Evolutionary conservation across 1,139 yeast species (phyloP).

Genomic region (Sugiyamaella grinbergsii): DNA sequence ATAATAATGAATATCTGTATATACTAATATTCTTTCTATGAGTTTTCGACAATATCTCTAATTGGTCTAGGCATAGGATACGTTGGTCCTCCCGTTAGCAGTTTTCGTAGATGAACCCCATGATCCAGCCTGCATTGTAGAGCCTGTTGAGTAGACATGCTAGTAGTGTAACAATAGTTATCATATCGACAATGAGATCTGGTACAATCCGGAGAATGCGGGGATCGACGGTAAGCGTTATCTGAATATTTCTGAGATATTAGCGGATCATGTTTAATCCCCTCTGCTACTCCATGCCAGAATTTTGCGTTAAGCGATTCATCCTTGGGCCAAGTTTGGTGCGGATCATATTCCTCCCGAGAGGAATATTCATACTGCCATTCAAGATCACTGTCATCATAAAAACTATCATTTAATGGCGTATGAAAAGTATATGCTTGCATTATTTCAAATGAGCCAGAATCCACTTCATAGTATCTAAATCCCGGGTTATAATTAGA

Average conservation of each 20-base stretch:
- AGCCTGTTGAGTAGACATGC: conserved; percentile 37
- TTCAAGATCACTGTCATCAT: conserved; percentile 31
- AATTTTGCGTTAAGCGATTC: conserved; percentile 38
- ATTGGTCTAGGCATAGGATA: conserved; percentile 38
- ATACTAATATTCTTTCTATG: conserved; percentile 1
- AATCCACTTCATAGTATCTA: conserved; percentile 71
- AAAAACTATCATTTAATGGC: conserved; percentile 46
- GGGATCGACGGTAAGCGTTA: conserved; percentile 55
- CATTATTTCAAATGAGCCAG: conserved; percentile 61
- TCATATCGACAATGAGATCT: conserved; percentile 33
- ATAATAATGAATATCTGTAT: conserved; percentile 3
- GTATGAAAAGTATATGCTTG: conserved; percentile 59
- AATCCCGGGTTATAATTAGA: conserved; percentile 64
- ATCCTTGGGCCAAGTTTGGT: conserved; percentile 35
- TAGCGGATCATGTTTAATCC: conserved; percentile 42
- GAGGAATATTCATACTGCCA: conserved; percentile 41
- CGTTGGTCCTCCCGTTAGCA: conserved; percentile 31
- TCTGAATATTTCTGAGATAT: conserved; percentile 53
- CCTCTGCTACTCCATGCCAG: conserved; percentile 39
- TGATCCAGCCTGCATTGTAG: conserved; percentile 26
- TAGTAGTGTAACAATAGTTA: conserved; percentile 38
- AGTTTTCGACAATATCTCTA: conserved; percentile 25
- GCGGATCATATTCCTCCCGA: conserved; percentile 34
- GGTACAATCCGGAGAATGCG: conserved; percentile 40
- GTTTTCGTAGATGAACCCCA: conserved; percentile 20